phyloP scores from a whole-genome alignment of 202 grass and related monocot species.

The Sporobolus alterniflorus region DNA sequence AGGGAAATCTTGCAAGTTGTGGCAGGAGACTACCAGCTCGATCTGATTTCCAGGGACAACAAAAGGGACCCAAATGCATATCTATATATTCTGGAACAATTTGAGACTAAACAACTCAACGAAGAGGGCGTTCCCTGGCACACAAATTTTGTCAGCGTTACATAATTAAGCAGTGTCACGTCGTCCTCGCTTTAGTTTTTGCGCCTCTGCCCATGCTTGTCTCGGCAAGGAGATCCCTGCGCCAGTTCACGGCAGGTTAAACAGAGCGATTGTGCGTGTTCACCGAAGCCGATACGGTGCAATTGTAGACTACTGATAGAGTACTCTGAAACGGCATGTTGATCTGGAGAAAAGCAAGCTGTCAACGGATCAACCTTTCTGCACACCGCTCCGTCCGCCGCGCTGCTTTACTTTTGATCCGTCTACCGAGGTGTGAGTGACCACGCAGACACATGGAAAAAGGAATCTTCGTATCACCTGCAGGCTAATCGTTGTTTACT shows the following conservation, averaged over 20 bases:
- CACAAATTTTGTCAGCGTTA: constrained; percentile 28
- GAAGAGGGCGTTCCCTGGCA: not conserved
- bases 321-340: not conserved
- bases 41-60: constrained; percentile 19
- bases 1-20: constrained; percentile 27
- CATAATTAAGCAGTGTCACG: not conserved
- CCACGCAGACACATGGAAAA: not conserved
- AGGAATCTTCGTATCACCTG: constrained; percentile 24
- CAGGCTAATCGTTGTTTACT: constrained; percentile 39
- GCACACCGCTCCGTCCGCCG: no score
- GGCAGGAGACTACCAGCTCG: constrained; percentile 23
- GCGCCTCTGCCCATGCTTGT: constrained; percentile 24
- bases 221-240: constrained; percentile 39
- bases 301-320: not conserved
- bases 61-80: constrained; percentile 14
- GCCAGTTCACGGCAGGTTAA: constrained; percentile 13
- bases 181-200: constrained; percentile 11
- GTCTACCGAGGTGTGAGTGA: constrained; percentile 25
- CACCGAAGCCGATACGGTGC: constrained; percentile 32
- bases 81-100: constrained; percentile 16
- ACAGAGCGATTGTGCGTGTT: constrained; percentile 42
- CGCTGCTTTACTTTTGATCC: constrained; percentile 35
- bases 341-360: constrained; percentile 29
- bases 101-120: not conserved
- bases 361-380: constrained; percentile 33